Evolutionary conservation across 352 stramenopile species (phyloP).

Genomic region (Lagenidium sp.): DNA sequence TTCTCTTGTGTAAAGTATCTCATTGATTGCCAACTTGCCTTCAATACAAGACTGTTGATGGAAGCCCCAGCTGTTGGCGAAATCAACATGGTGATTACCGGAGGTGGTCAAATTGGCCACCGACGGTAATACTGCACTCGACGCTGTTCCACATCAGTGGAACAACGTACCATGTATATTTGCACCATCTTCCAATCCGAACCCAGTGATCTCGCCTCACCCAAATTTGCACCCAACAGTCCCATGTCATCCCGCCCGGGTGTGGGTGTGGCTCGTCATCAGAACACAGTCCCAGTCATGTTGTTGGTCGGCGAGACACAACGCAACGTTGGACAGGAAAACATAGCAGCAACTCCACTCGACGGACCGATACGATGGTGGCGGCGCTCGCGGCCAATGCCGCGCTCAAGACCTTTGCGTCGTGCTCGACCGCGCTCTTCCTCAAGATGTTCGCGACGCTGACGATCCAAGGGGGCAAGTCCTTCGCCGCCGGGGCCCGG

Average conservation of each 20-base stretch:
- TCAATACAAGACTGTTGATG: no score
- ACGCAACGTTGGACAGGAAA: no score
- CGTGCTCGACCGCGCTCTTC: conserved; percentile 7
- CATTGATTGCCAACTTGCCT: no score
- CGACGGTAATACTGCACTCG: no score
- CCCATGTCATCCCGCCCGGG: conserved; percentile 29
- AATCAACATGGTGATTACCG: no score
- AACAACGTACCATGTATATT: no score
- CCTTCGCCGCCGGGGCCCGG: conserved; percentile 20
- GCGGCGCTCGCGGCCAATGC: conserved; percentile 3
- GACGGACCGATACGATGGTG: conserved; percentile 41
- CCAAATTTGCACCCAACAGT: not conserved
- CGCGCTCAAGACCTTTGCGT: conserved; percentile 9
- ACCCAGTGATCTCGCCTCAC: not conserved
- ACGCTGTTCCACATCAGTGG: no score
- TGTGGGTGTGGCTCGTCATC: not conserved
- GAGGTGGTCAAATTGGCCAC: no score
- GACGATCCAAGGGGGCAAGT: conserved; percentile 22
- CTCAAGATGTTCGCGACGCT: conserved; percentile 16
- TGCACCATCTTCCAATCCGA: no score
- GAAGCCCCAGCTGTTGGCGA: no score
- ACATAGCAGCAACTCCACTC: conserved; percentile 66
- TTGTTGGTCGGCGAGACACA: conserved; percentile 32
- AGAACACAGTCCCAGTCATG: not conserved
- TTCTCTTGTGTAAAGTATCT: no score